These are phyloP conservation scores for Eutrema japonicum DNA, from an alignment of 345 rosid species.

Conservation along the genomic window DNA sequence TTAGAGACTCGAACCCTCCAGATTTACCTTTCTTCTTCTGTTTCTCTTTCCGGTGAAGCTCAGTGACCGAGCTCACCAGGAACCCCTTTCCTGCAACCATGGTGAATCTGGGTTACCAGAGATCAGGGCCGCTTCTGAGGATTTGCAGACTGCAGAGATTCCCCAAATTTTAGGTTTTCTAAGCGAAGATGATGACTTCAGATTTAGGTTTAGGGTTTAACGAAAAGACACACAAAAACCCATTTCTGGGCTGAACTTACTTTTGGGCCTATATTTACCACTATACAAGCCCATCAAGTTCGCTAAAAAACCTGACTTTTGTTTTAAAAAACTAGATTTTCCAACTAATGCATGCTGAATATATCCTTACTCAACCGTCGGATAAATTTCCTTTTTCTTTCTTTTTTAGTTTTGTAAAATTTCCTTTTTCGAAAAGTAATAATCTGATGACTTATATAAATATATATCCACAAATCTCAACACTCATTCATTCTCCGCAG, in stretches of 20 bases:
- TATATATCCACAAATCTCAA: no score
- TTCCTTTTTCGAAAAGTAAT: no score
- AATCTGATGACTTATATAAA: no score
- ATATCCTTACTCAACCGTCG: no score
- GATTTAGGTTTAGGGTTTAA: slow-evolving; percentile 14
- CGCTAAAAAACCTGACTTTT: no score
- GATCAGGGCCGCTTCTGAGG: background rate
- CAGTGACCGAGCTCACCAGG: slow-evolving; percentile 76
- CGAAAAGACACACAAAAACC: slow-evolving; percentile 22
- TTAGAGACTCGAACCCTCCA: slow-evolving; percentile 93
- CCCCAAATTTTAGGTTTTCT: slow-evolving; percentile 13
- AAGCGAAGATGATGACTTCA: slow-evolving; percentile 13
- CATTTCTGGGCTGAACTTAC: slow-evolving; percentile 9
- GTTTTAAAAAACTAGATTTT: no score
- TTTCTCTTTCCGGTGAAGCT: slow-evolving; percentile 67
- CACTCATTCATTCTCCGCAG: no score
- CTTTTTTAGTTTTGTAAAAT: no score
- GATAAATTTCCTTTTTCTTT: no score
- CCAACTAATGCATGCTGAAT: no score
- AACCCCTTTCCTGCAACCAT: slow-evolving; percentile 41
- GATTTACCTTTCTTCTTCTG: slow-evolving; percentile 87
- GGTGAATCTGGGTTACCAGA: slow-evolving; percentile 1
- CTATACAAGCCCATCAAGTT: background rate
- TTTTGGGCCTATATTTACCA: background rate
- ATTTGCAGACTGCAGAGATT: slow-evolving; percentile 14